phyloP scores from a whole-genome alignment of 768 basidiomycete genomes.

The Pleurotus cornucopiae region DNA sequence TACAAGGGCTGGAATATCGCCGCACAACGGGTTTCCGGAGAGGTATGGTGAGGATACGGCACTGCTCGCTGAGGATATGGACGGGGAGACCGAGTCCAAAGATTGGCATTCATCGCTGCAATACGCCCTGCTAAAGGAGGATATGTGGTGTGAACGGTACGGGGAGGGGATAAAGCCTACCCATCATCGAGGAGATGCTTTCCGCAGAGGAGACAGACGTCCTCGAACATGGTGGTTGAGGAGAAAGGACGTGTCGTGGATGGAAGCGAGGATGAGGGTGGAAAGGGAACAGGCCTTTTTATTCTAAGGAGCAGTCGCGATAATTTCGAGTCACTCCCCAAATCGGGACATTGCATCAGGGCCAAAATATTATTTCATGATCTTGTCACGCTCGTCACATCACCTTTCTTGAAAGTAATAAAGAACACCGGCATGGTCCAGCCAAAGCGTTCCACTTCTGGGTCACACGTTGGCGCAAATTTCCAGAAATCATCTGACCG shows the following conservation, averaged over 20 bases:
- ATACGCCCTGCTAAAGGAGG: conserved; percentile 51
- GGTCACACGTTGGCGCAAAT: no score
- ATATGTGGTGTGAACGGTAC: conserved; percentile 11
- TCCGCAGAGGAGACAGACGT: conserved; percentile 72
- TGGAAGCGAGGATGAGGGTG: conserved; percentile 11
- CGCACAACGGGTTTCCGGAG: conserved; percentile 39
- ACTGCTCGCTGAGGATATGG: conserved; percentile 64
- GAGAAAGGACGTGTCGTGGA: conserved; percentile 9
- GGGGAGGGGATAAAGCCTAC: conserved; percentile 33
- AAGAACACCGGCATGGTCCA: no score
- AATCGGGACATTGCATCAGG: background rate
- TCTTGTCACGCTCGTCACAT: conserved; percentile 3
- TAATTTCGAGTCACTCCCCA: conserved; percentile 6
- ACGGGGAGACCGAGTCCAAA: conserved; percentile 60
- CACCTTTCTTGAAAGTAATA: background rate
- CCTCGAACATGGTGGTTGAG: conserved; percentile 60
- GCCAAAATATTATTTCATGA: background rate
- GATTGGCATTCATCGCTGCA: conserved; percentile 68
- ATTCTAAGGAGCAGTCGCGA: background rate
- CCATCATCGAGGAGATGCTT: conserved; percentile 59
- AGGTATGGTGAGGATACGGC: conserved; percentile 66
- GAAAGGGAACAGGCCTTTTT: conserved; percentile 10
- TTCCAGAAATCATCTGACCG: no score
- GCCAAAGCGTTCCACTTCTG: no score
- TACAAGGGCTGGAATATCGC: conserved; percentile 65